These are phyloP conservation scores for Boechera retrofracta DNA, from an alignment of 345 rosid species.

Conservation along the genomic window DNA sequence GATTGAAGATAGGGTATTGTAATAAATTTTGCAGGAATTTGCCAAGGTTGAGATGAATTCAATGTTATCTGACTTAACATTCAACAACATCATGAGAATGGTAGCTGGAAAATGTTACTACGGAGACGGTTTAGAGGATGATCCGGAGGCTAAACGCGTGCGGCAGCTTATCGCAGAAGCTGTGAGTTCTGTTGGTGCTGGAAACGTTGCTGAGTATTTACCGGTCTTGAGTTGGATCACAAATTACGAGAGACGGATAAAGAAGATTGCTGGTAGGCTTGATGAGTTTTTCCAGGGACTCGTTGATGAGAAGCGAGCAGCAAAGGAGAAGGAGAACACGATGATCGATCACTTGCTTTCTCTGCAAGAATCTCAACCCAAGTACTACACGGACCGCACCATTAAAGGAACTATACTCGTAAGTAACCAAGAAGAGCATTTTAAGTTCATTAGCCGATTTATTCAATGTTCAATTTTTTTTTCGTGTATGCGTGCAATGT, in stretches of 20 bases:
- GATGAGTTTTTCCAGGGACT: conserved; percentile 58
- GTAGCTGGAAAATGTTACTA: conserved; percentile 12
- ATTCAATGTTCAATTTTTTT: background rate
- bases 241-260: background rate
- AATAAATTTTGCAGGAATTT: background rate
- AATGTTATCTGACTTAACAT: conserved; percentile 10
- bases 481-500: conserved; percentile 8
- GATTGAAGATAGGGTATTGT: too few relatives aligned
- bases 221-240: background rate
- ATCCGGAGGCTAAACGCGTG: background rate
- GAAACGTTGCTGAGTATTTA: background rate
- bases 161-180: background rate
- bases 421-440: conserved; percentile 9
- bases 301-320: conserved; percentile 52
- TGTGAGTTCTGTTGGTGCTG: background rate
- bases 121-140: conserved; percentile 5
- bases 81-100: conserved; percentile 23
- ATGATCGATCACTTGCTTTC: conserved; percentile 64
- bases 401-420: conserved; percentile 59
- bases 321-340: conserved; percentile 31
- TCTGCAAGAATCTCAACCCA: conserved; percentile 58
- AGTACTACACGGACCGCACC: conserved; percentile 50
- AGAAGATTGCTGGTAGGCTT: conserved; percentile 23
- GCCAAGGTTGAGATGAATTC: background rate
- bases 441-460: background rate